Base-by-base conservation (phyloP, 495 filamentous ascomycete genomes). In the Aspergillus sclerotioniger region DNA sequence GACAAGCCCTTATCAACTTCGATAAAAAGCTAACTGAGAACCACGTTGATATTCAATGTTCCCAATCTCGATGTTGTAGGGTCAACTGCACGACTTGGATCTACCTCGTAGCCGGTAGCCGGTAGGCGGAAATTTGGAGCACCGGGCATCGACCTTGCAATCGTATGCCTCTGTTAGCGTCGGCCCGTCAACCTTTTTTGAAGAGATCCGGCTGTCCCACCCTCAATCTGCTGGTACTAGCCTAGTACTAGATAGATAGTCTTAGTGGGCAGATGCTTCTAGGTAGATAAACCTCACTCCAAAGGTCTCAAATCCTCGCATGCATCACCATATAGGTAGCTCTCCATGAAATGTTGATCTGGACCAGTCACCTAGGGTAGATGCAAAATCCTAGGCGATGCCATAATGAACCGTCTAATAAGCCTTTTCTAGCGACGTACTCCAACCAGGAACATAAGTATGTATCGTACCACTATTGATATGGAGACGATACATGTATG, bases 101-200 rank as follows among this genome's bases (percentile, higher is more conserved):
- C 7, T 35, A 13, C 33, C 13, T n/a, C 37, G 47, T 44, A 45
- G 43, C 53, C 43, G 49, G 54, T 54, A 58, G 54, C 60, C 60
- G 49, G 54, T 54, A 58, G 54, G 56, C 60, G 60, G 60, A 59
- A 51, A 58, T 56, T 51, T 25, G 46, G 28, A 50, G 47, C 47
- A 48, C 57, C 54, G 43, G 51, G 51, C 51, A 33, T 54, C 17
- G 29, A 51, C 31, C 43, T 55, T 58, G 51, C 51, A 54, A 57
- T 53, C 51, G 16, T 53, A 33, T 52, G 17, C 55, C 37, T 45
- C 21, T 54, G 28, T 58, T 60, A 60, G 61, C 56, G 61, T 51
- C 61, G 53, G 56, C 50, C 47, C 57, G 35, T 54, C 61, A 56
- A 54, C 50, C 48, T 49, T 51, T 63, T 46, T 56, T 46, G 37